Base-by-base conservation (phyloP, 2,329 filamentous ascomycete species). In the Penicillium sp. region DNA sequence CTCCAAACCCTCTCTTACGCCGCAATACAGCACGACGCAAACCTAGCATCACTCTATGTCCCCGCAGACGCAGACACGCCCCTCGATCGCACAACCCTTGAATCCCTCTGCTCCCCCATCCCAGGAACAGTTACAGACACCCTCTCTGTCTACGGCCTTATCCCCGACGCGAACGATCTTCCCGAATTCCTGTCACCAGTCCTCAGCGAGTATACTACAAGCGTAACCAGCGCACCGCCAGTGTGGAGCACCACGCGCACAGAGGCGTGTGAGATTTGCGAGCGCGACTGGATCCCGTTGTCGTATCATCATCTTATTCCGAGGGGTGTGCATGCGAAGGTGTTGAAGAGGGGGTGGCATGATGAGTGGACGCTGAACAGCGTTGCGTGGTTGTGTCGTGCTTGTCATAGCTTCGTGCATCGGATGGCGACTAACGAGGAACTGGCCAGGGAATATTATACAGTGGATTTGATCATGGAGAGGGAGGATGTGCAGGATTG, bases 241-340 rank as follows among this genome's bases (percentile, higher is more conserved):
- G 80, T 86, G 7, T 89, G 88, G 69, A 78, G 79, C 1, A 78
- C 81, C 0, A 89, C 88, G 1, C 83, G 85, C 26, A 76, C 80
- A 0, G 73, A 76, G 3, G 82, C 80, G 4, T 96, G 92, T 75
- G 92, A 96, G 78, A 84, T 96, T 26, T 96, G 92, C 74, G 84
- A 81, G 1, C 82, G 92, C 0, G 85, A 87, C 63, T 92, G 90
- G 86, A 85, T 95, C 25, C 86, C 87, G 8, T 76, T 95, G 62
- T 91, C 89, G 0, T 96, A 95, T 73, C 92, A 96, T 72, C 92
- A 96, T 78, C 80, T 96, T 46, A 93, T 96, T 57, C 92, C 92
- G n/a, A 84, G 87, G 43, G 84, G 85, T 46, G 87, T 92, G 61
- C 92, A 96, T 75, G 87, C 84, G 7, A 92, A 92, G 73, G 91